Evolutionary conservation across 441 rosid species (phyloP).

Genomic region (Euphorbia celastroides): DNA sequence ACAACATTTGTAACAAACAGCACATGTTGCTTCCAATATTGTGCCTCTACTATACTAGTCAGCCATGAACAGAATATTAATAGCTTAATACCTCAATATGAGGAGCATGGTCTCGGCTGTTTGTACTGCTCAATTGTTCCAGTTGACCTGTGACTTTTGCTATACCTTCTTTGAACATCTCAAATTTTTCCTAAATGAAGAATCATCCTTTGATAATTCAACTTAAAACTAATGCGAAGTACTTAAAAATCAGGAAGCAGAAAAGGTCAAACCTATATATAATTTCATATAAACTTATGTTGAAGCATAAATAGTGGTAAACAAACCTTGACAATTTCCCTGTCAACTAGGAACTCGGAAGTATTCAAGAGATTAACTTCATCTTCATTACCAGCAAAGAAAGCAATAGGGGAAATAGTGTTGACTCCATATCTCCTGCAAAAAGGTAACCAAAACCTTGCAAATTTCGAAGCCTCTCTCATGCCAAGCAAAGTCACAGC

Average conservation of each 20-base stretch:
- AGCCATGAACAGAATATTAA: no score
- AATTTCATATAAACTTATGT: background rate
- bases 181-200: slow-evolving; percentile 25
- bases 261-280: no score
- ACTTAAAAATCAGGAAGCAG: background rate
- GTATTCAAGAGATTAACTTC: background rate
- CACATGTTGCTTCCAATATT: background rate
- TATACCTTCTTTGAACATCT: slow-evolving; percentile 22
- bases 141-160: slow-evolving; percentile 4
- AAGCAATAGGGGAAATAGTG: slow-evolving; percentile 32
- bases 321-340: slow-evolving; percentile 23
- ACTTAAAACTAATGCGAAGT: background rate
- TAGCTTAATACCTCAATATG: slow-evolving; percentile 34
- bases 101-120: slow-evolving; percentile 22
- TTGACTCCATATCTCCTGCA: slow-evolving; percentile 30
- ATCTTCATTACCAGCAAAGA: slow-evolving; percentile 19
- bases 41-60: background rate
- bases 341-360: slow-evolving; percentile 15
- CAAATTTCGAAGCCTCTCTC: slow-evolving; percentile 36
- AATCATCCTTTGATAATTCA: background rate
- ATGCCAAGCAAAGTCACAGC: slow-evolving; percentile 25
- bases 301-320: background rate
- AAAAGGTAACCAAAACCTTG: slow-evolving; percentile 41
- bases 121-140: background rate
- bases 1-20: background rate